These are phyloP conservation scores for Pythium periplocum DNA, from an alignment of 352 stramenopile genomes.

Conservation along the genomic window DNA sequence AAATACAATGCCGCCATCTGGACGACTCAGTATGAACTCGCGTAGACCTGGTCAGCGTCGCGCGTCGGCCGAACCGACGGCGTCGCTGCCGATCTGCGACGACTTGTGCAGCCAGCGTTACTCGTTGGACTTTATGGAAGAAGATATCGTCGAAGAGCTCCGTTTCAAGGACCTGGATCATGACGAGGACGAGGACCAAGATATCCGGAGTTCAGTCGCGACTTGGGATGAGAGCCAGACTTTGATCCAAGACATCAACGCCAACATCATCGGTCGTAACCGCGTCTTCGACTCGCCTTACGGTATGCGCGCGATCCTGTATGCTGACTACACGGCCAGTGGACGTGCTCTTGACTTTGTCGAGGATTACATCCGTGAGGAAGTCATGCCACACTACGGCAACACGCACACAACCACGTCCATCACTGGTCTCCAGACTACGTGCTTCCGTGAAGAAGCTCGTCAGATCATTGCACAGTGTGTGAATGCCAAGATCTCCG, in stretches of 20 bases:
- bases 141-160: constrained; percentile 16
- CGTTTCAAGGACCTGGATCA: constrained; percentile 2
- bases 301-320: constrained; percentile 58
- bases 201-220: constrained; percentile 6
- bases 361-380: constrained; percentile 78
- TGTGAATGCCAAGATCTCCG: constrained; percentile 71
- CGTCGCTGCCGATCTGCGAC: not conserved
- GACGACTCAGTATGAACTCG: not conserved
- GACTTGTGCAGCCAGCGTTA: constrained; percentile 11
- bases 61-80: constrained; percentile 2
- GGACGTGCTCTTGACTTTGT: constrained; percentile 71
- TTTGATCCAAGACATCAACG: constrained; percentile 17
- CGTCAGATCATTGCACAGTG: constrained; percentile 87
- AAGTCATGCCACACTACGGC: constrained; percentile 88
- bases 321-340: constrained; percentile 90
- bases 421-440: constrained; percentile 54
- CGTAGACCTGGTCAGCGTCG: not conserved
- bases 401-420: constrained; percentile 94
- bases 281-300: constrained; percentile 35
- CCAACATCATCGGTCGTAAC: constrained; percentile 23
- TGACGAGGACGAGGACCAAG: constrained; percentile 3
- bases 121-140: constrained; percentile 15
- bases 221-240: constrained; percentile 13
- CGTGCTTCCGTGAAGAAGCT: constrained; percentile 89
- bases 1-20: not conserved